Base-by-base conservation (phyloP, 2,329 filamentous ascomycete species). In the Geosmithia flava region DNA sequence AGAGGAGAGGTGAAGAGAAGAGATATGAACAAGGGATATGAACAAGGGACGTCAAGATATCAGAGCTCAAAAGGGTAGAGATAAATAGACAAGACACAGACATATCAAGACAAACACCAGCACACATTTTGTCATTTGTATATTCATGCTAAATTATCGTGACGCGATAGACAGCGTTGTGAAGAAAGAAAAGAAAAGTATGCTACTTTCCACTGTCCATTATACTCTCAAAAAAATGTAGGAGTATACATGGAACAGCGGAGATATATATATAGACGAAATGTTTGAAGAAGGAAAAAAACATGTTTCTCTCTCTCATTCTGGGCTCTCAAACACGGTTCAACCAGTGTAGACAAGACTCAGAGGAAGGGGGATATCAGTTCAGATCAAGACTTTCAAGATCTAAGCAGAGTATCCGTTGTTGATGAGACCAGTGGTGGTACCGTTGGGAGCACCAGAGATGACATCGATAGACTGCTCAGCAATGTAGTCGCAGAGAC, bases 401-500 rank as follows among this genome's bases (percentile, higher is more conserved):
- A 8, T 13, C 11, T 37, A 37, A 13, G 33, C 33, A 16, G 33
- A 37, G 33, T 13, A 44, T 46, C 58, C 56, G 56, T 66, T 66
- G 55, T 61, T 62, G 27, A 59, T 61, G 27, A 67, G 58, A 48
- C 53, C 53, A 56, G 65, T 67, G 48, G 56, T 55, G 17, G 63
- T 67, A 33, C 58, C 54, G 42, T 56, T 56, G n/a, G 63, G 64
- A 8, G 66, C 52, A 33, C 55, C 50, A 16, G 58, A 56, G 52
- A 75, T 58, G 48, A 63, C 61, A 42, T 61, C 61, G 49, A 64
- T 65, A 30, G 64, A 58, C 43, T 68, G 63, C n/a, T 61, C 54
- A 46, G 62, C 58, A 44, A 76, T 68, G 53, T 67, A 65, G 43
- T 57, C 46, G 56, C 68, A 68, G 33, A 76, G 65, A 37, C 60